Conservation (phyloP, 2,329 filamentous ascomycete genomes). For the Monosporascus sp. region DNA sequence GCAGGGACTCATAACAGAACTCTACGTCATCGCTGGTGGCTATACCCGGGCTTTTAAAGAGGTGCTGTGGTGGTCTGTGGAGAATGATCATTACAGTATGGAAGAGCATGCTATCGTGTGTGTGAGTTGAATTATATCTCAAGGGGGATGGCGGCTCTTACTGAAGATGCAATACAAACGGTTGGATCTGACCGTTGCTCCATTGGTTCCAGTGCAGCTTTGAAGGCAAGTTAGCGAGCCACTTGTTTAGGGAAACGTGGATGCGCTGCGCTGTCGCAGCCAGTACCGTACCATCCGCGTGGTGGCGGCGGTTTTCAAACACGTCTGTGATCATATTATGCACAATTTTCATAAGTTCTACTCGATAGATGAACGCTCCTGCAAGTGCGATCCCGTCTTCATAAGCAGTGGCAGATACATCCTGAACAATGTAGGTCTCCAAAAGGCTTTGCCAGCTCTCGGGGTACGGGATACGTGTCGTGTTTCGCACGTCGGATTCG, state of each 20-base stretch:
- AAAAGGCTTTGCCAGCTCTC: constrained; percentile 42
- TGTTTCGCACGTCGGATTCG: constrained; percentile 44
- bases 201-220: constrained; percentile 48
- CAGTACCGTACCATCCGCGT: constrained; percentile 34
- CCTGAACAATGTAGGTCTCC: constrained; percentile 42
- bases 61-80: constrained; percentile 41
- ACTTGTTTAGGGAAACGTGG: constrained; percentile 41
- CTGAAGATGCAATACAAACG: constrained; percentile 43
- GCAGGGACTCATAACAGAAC: constrained; percentile 44
- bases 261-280: constrained; percentile 39
- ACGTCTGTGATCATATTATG: constrained; percentile 46
- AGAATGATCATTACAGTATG: constrained; percentile 48
- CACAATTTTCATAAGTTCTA: constrained; percentile 43
- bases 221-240: constrained; percentile 39
- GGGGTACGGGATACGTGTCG: constrained; percentile 43
- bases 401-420: constrained; percentile 38
- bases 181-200: constrained; percentile 41
- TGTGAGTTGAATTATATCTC: constrained; percentile 1
- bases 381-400: constrained; percentile 41
- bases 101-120: constrained; percentile 37
- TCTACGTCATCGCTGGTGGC: constrained; percentile 40
- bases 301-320: constrained; percentile 42
- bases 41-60: constrained; percentile 34
- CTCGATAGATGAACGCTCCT: constrained; percentile 41
- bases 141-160: constrained; percentile 8